Percentiles rank a stretch among this genome's conserved stretches.
These are phyloP conservation scores for Elsinoe necatrix DNA, from an alignment of 2,329 filamentous ascomycete species.

Conservation along the genomic window DNA sequence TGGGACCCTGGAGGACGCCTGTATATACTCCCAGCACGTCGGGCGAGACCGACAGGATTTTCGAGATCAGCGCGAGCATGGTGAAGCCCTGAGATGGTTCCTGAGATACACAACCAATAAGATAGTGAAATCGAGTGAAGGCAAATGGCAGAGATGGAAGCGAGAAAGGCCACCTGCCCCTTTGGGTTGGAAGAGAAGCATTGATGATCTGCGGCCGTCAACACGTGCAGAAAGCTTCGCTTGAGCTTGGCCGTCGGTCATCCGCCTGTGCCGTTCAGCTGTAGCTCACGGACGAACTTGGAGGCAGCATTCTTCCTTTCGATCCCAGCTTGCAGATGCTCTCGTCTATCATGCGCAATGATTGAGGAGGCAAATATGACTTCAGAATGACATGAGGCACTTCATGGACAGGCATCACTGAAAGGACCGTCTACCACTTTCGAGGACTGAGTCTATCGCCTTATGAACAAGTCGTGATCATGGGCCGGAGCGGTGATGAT, in stretches of 20 bases:
- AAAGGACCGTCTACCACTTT: no score
- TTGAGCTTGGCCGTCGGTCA: constrained; percentile 1
- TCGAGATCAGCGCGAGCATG: constrained; percentile 9
- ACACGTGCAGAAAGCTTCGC: constrained; percentile 13
- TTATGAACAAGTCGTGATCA: constrained; percentile 30
- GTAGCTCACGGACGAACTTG: background rate
- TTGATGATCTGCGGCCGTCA: constrained; percentile 1
- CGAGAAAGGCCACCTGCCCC: background rate
- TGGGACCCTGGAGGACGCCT: background rate
- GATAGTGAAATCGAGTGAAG: background rate
- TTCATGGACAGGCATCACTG: no score
- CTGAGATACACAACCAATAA: background rate
- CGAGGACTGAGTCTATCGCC: no score
- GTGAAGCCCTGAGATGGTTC: constrained; percentile 8
- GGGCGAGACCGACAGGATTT: constrained; percentile 6
- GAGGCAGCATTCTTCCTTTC: background rate
- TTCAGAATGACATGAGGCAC: no score
- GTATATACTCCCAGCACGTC: background rate
- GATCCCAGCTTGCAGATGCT: no score
- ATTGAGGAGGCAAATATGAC: no score
- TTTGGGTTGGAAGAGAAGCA: constrained; percentile 11
- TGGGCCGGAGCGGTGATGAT: constrained; percentile 26
- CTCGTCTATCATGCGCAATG: no score
- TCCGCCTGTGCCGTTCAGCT: background rate
- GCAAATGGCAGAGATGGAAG: background rate